Evolutionary conservation across 2,329 filamentous ascomycete genomes (phyloP), one percentile per base, ranked within the genome.

Genomic region (Sarocladiaceae sp.): DNA sequence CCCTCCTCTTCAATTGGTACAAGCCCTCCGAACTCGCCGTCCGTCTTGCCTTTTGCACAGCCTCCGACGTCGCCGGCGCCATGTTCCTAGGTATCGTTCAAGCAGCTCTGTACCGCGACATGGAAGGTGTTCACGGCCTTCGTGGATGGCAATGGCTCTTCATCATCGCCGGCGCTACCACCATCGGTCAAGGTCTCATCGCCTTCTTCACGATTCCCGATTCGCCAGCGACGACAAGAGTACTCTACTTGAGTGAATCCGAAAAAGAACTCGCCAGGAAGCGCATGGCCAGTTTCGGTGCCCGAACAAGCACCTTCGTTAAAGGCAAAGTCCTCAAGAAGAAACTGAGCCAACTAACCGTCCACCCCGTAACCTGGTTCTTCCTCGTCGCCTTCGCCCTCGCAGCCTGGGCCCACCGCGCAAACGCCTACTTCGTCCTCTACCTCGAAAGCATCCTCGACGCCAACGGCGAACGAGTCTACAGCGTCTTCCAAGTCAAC

Each of bases 91-190:
- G 73, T 2, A 65, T 73, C 4, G 65, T 77, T 6, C 72, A 73
- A 15, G 69, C 69, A 1, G 72, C 67, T 1, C 67, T 73, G 2
- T 72, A 74, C 48, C 62, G 63, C 18, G 66, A 68, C 35, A 65
- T 76, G 56, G 67, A 74, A 48, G 68, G 71, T 18, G 66, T 66
- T 1, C 62, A 64, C 15, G 71, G 71, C 0, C 58, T 75, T 3
- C 59, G 59, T 1, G 72, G 71, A 3, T 77, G 73, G 74, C 68
- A 70, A 52, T 76, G 73, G 74, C 61, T 75, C 0, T 75, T 75
- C 29, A 70, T 75, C 31, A 68, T 76, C 23, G 68, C 74, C 2
- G 73, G 73, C 1, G 60, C 65, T 33, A 67, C 37, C 20, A 76
- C 74, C 3, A 66, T 74, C 18, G 59, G 63, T 4, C 65, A 75